Evolutionary conservation across 768 basidiomycete genomes (phyloP), one percentile per base, ranked within the genome.

Genomic region (Baorangia bicolor): DNA sequence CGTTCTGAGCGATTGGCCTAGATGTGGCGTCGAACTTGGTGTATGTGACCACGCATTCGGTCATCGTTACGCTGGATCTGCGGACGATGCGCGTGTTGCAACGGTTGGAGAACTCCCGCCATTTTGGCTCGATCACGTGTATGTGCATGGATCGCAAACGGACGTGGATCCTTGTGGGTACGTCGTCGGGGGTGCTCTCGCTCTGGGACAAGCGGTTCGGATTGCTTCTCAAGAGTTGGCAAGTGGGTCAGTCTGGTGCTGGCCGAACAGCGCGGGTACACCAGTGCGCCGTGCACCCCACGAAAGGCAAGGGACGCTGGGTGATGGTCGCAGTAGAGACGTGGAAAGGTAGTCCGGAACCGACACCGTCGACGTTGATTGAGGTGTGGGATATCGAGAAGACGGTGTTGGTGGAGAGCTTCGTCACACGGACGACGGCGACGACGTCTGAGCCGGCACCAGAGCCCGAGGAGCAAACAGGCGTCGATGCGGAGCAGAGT

Each of bases 151-250:
- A 96, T 68, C 83, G 85, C 33, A 91, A 88, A 65, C 84, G 81
- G 25, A 82, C 90, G 6, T 98, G 96, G 96, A 78, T 96, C 25
- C 77, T 97, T 13, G 86, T 90, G 18, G 96, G 92, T 3, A 97
- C 96, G 1, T 84, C 88, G 3, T 83, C 82, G 2, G 97, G 96
- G 6, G 83, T 88, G 14, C 74, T 98, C 13, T 86, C 90, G 0
- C 78, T 99, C 3, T 99, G 95, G 94, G 97, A 99, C 73, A 84
- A 93, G 40, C 88, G 96, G 11, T 99, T 98, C 62, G 94, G 95
- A 1, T 76, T 98, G 20, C 75, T 89, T 5, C 77, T 98, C 59
- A 90, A 90, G 69, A 91, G 86, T 56, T 98, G 96, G 95, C 84
- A 85, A 64, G 85, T 85, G 8, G 85, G 85, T 11, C 76, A 77